These are phyloP conservation scores for Dalechampia spathulata DNA, from an alignment of 441 rosid species.

Conservation along the genomic window DNA sequence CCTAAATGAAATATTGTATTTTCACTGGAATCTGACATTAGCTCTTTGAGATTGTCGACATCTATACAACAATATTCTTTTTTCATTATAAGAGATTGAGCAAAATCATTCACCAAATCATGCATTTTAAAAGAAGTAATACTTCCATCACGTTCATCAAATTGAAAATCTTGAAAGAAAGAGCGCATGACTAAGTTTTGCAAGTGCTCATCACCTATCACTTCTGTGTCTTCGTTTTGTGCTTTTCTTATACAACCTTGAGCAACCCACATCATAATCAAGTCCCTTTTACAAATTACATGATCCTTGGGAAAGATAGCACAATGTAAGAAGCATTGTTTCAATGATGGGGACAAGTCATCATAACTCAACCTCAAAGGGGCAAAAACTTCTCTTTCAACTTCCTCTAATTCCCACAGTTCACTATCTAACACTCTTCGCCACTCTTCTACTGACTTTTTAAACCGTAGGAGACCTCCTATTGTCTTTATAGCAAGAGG, in stretches of 20 bases:
- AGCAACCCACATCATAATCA: constrained; percentile 3
- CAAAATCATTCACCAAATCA: not conserved
- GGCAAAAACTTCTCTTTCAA: not conserved
- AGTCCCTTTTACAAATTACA: fast-evolving
- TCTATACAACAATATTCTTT: not conserved
- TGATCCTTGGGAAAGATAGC: constrained; percentile 5
- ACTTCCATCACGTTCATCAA: not conserved
- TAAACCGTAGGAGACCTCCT: not conserved
- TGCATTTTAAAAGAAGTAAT: not conserved
- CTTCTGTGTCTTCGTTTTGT: not conserved
- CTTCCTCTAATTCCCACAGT: not conserved
- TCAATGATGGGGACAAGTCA: not conserved
- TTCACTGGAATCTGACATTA: too few relatives aligned
- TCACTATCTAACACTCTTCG: not conserved
- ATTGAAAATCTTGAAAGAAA: not conserved
- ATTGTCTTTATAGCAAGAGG: not conserved
- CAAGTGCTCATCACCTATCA: not conserved
- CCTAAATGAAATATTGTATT: too few relatives aligned
- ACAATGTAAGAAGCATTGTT: constrained; percentile 2
- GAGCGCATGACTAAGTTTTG: not conserved
- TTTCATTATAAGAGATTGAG: not conserved
- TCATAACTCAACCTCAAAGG: not conserved
- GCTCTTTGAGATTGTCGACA: too few relatives aligned
- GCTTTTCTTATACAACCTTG: not conserved
- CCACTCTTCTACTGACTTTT: not conserved